These are phyloP conservation scores for Sparassis latifolia DNA, from an alignment of 1,284 basidiomycete genomes.

Conservation along the genomic window DNA sequence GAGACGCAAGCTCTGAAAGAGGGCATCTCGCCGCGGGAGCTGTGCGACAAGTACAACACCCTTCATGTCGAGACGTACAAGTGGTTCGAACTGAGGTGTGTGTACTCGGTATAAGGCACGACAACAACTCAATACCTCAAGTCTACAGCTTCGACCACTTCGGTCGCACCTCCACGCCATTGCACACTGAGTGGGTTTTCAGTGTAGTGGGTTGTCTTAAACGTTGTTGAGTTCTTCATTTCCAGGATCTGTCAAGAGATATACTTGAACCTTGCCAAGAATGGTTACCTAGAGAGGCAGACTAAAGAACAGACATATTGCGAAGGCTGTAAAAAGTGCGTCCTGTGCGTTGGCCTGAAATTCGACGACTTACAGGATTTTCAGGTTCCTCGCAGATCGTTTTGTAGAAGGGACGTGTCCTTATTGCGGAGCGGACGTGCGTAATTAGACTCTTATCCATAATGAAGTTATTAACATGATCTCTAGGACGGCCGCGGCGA, in stretches of 20 bases:
- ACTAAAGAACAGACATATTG: conserved; percentile 91
- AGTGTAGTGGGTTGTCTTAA: background rate
- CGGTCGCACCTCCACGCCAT: conserved; percentile 87
- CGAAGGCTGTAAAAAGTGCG: conserved; percentile 80
- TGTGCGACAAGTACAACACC: conserved; percentile 92
- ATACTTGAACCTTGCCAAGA: conserved; percentile 77
- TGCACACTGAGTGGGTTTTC: conserved; percentile 77
- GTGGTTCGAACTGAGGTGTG: conserved; percentile 86
- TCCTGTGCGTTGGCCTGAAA: background rate
- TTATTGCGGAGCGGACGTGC: conserved; percentile 78
- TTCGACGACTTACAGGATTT: conserved; percentile 6
- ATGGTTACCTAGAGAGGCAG: conserved; percentile 74
- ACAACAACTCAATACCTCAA: background rate
- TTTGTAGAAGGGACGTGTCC: conserved; percentile 95
- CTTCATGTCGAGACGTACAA: conserved; percentile 92
- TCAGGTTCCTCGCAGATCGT: conserved; percentile 88
- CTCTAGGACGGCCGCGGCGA: conserved; percentile 93
- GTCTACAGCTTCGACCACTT: conserved; percentile 88
- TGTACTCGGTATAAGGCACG: conserved; percentile 5
- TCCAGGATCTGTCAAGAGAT: conserved; percentile 83
- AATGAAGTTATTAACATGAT: background rate
- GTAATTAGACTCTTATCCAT: conserved; percentile 7
- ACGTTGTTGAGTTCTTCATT: background rate
- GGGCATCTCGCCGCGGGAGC: conserved; percentile 76
- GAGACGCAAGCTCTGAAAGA: conserved; percentile 98